These are phyloP conservation scores for Colletotrichum filicis DNA, from an alignment of 2,329 filamentous ascomycete species.

Conservation along the genomic window DNA sequence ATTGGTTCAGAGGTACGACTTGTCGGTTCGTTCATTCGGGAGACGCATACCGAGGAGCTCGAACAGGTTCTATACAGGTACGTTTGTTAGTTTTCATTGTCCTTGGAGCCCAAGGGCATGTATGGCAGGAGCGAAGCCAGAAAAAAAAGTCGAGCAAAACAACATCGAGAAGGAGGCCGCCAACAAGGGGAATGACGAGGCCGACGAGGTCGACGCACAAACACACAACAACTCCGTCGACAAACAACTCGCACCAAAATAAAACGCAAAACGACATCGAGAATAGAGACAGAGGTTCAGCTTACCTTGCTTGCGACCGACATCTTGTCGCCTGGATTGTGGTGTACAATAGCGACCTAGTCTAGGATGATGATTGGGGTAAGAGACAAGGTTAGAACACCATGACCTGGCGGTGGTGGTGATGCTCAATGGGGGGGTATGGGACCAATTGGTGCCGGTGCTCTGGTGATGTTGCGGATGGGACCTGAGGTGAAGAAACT, in stretches of 20 bases:
- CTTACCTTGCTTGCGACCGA: slow-evolving; percentile 39
- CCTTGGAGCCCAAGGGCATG: not conserved
- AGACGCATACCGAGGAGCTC: slow-evolving; percentile 90
- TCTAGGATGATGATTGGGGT: slow-evolving; percentile 37
- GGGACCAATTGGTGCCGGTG: slow-evolving; percentile 33
- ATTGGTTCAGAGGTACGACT: slow-evolving; percentile 33
- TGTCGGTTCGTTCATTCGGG: slow-evolving; percentile 38
- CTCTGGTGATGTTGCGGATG: slow-evolving; percentile 33
- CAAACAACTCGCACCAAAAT: slow-evolving; percentile 6
- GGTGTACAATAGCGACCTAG: slow-evolving; percentile 39
- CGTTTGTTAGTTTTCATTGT: slow-evolving; percentile 11
- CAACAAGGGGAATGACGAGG: not conserved
- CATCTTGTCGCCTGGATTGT: slow-evolving; percentile 40
- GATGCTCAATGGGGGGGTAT: slow-evolving; percentile 34
- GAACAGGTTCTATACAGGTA: slow-evolving; percentile 82
- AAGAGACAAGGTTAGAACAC: slow-evolving; percentile 38
- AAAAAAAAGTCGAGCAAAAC: not conserved
- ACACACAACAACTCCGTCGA: slow-evolving; percentile 1
- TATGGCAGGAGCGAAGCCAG: not conserved
- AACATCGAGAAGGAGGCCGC: not conserved
- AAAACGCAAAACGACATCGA: slow-evolving; percentile 2
- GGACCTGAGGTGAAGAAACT: slow-evolving; percentile 37
- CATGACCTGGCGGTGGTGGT: slow-evolving; percentile 36
- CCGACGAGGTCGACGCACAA: slow-evolving; percentile 6
- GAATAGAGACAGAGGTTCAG: slow-evolving; percentile 8